Evolutionary conservation across 2,329 filamentous ascomycete genomes (phyloP), one percentile per base, ranked within the genome.

Genomic region (Colletotrichum shisoi): DNA sequence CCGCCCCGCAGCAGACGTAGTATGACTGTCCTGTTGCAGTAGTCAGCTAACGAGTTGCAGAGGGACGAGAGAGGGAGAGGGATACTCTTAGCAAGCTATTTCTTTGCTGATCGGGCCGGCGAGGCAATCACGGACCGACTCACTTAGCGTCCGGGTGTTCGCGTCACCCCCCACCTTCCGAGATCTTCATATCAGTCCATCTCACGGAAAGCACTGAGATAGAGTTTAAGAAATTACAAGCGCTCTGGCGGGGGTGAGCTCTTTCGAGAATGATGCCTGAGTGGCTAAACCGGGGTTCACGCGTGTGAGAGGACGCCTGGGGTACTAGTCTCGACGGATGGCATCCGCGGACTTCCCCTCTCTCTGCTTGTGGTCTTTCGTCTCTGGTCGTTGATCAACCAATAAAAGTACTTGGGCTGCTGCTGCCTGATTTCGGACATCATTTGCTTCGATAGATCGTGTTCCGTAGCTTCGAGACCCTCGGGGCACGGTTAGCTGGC

Each of bases 171-270:
- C 24, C 13, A 3, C 21, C 53, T 37, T 46, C 27, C 46, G 45
- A n/a, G 39, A 27, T 45, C 48, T 37, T 2, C 39, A 52, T 45
- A 57, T 66, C 63, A 57, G 63, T 51, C 51, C 58, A 62, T 57
- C 15, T 37, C 45, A 44, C 62, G 44, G 57, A 39, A 57, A 37
- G 44, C 37, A 15, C 31, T 4, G n/a, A 13, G 44, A 19, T 56
- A 21, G 63, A 66, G 51, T 56, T 51, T 40, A 12, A 13, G 12
- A 15, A n/a, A 49, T 15, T 21, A 48, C 45, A 9, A 24, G 24
- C 13, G 7, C 17, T 7, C 24, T 15, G 13, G 45, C 7, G 31
- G 46, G 46, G n/a, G 11, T 15, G 31, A 11, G 24, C 46, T 24
- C 6, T 21, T 13, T 21, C 19, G 12, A 48, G 21, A 13, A 13